Evolutionary conservation across 805 yeast genomes (phyloP).

Genomic region (Myxozyma monticola): DNA sequence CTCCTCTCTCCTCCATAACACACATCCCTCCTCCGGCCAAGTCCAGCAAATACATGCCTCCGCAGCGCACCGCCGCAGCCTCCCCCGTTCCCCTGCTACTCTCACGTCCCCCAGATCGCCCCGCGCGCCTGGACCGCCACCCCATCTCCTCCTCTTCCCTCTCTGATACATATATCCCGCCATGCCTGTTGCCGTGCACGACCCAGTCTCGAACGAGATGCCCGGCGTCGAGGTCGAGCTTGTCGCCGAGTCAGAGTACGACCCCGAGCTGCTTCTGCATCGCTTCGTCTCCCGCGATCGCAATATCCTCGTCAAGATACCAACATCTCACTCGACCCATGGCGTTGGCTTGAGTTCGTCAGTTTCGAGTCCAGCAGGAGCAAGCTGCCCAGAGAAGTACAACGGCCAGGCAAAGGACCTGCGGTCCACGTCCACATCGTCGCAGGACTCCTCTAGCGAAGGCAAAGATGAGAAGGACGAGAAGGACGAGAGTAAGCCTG

Average conservation of each 20-base stretch:
- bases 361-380: neutral
- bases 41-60: too few species aligned
- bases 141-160: neutral
- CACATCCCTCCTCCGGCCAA: too few species aligned
- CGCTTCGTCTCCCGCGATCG: constrained; percentile 16
- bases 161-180: neutral
- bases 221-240: constrained; percentile 19
- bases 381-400: neutral
- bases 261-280: constrained; percentile 24
- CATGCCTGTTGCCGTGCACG: constrained; percentile 23
- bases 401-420: neutral
- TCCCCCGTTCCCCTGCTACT: too few species aligned
- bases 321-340: constrained; percentile 3
- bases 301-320: constrained; percentile 1
- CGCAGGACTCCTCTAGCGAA: neutral
- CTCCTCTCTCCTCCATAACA: too few species aligned
- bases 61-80: too few species aligned
- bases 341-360: too few species aligned
- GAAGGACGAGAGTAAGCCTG: neutral
- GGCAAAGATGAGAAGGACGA: neutral
- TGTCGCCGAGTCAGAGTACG: constrained; percentile 18
- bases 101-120: too few species aligned
- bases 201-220: constrained; percentile 7
- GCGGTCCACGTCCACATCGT: neutral
- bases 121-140: too few species aligned